Conservation (phyloP, 306 rosid species). For the Benincasa hispida region DNA sequence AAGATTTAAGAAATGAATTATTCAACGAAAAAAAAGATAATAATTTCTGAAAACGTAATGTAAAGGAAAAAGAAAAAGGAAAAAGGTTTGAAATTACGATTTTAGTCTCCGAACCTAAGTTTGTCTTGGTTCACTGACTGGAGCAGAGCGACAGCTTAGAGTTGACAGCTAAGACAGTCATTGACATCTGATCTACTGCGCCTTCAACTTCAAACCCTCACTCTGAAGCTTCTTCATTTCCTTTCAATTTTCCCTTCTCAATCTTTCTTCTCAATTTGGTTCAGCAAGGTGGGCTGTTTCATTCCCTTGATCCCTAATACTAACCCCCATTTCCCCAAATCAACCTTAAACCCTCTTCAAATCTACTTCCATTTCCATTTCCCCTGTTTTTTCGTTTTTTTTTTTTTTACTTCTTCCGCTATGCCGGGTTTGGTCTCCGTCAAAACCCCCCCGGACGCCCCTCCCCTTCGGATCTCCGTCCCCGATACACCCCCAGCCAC, state of each 20-base stretch:
- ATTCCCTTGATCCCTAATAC: not conserved
- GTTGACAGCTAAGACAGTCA: constrained; percentile 7
- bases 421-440: constrained; percentile 88
- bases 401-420: not conserved
- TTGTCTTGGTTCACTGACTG: not conserved
- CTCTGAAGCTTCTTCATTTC: not conserved
- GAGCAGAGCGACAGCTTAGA: not conserved
- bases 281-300: constrained; percentile 13
- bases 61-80: not conserved
- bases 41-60: not conserved
- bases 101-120: not conserved
- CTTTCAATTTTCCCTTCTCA: not conserved
- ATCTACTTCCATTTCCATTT: not conserved
- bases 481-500: constrained; percentile 26
- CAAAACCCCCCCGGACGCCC: constrained; percentile 58
- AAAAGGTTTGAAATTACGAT: not conserved
- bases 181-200: constrained; percentile 16
- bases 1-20: not conserved
- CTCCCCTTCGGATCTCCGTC: constrained; percentile 49
- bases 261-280: not conserved
- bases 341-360: not conserved
- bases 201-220: not conserved
- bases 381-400: not conserved
- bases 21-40: no score
- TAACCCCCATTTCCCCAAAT: not conserved